A percentile compares a stretch with the other conserved stretches of the same genome.
Conservation (phyloP, 176 grass and related monocot genomes). For the Zea luxurians region DNA sequence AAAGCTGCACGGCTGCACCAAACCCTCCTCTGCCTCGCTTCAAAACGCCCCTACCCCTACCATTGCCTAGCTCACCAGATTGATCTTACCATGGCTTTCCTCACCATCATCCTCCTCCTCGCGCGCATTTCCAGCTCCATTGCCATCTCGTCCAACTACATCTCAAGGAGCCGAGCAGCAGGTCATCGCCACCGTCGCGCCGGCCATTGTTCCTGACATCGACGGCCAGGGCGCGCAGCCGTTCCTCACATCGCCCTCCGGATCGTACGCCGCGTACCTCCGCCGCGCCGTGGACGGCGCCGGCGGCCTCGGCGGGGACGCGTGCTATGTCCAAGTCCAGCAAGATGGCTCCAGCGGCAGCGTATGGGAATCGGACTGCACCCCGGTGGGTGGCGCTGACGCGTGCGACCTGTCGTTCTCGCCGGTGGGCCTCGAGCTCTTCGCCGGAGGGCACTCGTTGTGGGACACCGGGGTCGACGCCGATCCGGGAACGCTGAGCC, state of each 20-base stretch:
- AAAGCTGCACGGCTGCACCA: constrained; percentile 40
- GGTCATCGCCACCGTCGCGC: constrained; percentile 42
- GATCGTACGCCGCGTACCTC: constrained; percentile 50
- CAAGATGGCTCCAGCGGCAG: neutral
- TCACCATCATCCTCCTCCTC: constrained; percentile 39
- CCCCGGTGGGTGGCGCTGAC: constrained; percentile 37
- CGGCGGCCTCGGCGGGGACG: constrained; percentile 11
- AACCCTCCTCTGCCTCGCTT: constrained; percentile 42
- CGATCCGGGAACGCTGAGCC: constrained; percentile 36
- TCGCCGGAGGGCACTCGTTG: constrained; percentile 50
- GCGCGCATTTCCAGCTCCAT: constrained; percentile 34
- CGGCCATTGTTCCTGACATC: constrained; percentile 19
- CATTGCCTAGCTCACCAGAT: constrained; percentile 20
- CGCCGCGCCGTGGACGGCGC: constrained; percentile 24
- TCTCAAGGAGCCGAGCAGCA: constrained; percentile 48
- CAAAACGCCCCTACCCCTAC: constrained; percentile 31
- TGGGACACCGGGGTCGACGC: constrained; percentile 52
- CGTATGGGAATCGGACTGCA: constrained; percentile 61
- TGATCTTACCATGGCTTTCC: constrained; percentile 35
- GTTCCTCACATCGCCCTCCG: constrained; percentile 52
- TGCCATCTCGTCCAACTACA: constrained; percentile 37
- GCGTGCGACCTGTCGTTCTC: constrained; percentile 55
- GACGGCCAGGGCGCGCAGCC: constrained; percentile 40
- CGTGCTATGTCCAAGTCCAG: constrained; percentile 54
- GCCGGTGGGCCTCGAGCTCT: constrained; percentile 53